phyloP scores from a whole-genome alignment of 2,329 filamentous ascomycete genomes.

The Diplodia mutila region DNA sequence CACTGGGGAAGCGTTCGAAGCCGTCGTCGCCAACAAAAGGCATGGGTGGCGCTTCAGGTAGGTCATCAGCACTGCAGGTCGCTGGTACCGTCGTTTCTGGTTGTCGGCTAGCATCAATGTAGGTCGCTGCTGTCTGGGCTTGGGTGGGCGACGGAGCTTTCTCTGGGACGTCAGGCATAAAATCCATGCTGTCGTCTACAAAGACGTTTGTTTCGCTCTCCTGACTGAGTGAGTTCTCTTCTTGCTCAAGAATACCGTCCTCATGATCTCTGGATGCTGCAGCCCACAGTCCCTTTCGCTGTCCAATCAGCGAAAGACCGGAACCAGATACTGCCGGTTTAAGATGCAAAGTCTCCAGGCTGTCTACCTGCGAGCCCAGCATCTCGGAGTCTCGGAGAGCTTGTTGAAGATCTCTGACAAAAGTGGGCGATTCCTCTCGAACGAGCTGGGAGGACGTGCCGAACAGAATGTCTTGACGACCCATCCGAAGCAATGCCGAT shows the following conservation, averaged over 20 bases:
- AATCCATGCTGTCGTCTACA: background rate
- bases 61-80: too few species aligned
- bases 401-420: constrained; percentile 41
- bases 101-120: background rate
- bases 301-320: background rate
- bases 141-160: background rate
- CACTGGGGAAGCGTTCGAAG: background rate
- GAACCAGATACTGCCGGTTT: background rate
- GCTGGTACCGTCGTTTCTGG: background rate
- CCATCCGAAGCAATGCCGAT: constrained; percentile 35
- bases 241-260: constrained; percentile 36
- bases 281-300: constrained; percentile 37
- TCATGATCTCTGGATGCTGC: constrained; percentile 40
- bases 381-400: constrained; percentile 41
- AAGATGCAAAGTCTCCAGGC: background rate
- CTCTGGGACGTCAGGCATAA: background rate
- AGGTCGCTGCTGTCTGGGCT: background rate
- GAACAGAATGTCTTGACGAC: constrained; percentile 43
- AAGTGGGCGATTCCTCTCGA: constrained; percentile 42
- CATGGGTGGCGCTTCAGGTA: background rate
- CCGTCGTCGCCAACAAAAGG: background rate
- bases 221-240: background rate
- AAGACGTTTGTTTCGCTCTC: background rate
- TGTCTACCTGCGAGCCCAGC: background rate
- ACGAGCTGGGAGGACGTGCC: constrained; percentile 47